Evolutionary conservation across 768 basidiomycete genomes (phyloP), one percentile per base, ranked within the genome.

Genomic region (Collybia sp.): DNA sequence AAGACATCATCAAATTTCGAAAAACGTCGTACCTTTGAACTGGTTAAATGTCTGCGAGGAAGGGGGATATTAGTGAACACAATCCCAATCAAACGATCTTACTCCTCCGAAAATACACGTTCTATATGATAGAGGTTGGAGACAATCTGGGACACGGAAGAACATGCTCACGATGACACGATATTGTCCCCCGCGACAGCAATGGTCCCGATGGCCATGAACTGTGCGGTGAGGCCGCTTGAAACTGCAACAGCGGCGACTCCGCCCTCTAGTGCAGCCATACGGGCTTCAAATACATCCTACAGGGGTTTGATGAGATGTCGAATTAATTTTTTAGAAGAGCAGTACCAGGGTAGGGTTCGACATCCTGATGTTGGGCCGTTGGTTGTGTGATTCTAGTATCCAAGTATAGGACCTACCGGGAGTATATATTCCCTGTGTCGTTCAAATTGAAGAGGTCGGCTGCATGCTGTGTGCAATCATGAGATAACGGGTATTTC

Each of bases 211-310:
- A 85, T 69, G 0, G 80, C 73, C 64, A 84, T 65, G 56, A 81
- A 78, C 48, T 83, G 80, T 0, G 83, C 85, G 2, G 79, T 63
- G 49, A 82, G 82, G 1, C 82, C 85, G 39, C 77, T 80, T 0
- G 82, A 59, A 4, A 73, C 59, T 0, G 82, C 78, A 0, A 85
- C 66, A 1, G 83, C 83, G 0, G 81, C 82, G 0, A 60, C 67
- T 0, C 83, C 84, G 1, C 80, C 79, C 51, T 85, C 83, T 11
- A 86, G 70, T 0, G 79, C 77, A 0, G 84, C 75, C 2, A 85
- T 76, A 3, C 83, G 71, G 53, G 75, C 75, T 61, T 85, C 84
- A 42, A 85, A 82, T 2, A 84, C 72, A 34, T 83, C 80, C 11
- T 0, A 25, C 8, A 25, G n/a, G 6, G 12, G 12, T 6, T 13